Evolutionary conservation across 768 basidiomycete genomes (phyloP).

Genomic region (Lentinula detonsa): DNA sequence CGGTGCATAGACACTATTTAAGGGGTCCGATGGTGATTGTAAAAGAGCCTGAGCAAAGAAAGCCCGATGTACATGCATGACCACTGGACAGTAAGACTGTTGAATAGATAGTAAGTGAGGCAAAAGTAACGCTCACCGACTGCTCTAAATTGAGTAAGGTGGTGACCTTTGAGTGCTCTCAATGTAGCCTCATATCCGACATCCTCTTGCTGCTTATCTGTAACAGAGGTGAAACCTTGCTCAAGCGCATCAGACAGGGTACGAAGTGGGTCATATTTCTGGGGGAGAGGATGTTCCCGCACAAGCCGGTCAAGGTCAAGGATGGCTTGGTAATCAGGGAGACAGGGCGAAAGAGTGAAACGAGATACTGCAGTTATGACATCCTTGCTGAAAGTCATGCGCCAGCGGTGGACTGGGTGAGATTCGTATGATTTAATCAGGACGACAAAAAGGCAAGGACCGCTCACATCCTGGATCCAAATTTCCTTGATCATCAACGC

Average conservation of each 20-base stretch:
- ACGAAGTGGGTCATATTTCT: neutral
- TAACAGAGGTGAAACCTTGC: neutral
- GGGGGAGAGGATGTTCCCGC: neutral
- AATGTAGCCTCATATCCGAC: neutral
- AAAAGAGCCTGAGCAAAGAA: slow-evolving; percentile 41
- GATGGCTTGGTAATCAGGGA: slow-evolving; percentile 33
- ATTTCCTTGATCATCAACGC: neutral
- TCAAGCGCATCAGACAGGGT: neutral
- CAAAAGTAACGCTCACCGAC: slow-evolving; percentile 9
- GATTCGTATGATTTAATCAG: slow-evolving; percentile 4
- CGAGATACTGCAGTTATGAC: slow-evolving; percentile 26
- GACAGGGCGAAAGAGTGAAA: slow-evolving; percentile 26
- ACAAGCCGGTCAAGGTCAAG: slow-evolving; percentile 11
- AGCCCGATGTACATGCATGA: slow-evolving; percentile 40
- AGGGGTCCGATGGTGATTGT: slow-evolving; percentile 36
- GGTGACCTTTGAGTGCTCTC: neutral
- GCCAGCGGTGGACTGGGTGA: slow-evolving; percentile 11
- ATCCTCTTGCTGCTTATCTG: neutral
- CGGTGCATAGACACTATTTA: slow-evolving; percentile 38
- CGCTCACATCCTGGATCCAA: neutral
- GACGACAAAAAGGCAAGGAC: slow-evolving; percentile 11
- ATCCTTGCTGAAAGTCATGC: neutral
- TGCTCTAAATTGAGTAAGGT: slow-evolving; percentile 27
- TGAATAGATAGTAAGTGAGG: neutral
- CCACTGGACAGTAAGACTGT: slow-evolving; percentile 22